Conservation (phyloP, 129 eudicot genomes). For the Centrapalus pauciflorus region DNA sequence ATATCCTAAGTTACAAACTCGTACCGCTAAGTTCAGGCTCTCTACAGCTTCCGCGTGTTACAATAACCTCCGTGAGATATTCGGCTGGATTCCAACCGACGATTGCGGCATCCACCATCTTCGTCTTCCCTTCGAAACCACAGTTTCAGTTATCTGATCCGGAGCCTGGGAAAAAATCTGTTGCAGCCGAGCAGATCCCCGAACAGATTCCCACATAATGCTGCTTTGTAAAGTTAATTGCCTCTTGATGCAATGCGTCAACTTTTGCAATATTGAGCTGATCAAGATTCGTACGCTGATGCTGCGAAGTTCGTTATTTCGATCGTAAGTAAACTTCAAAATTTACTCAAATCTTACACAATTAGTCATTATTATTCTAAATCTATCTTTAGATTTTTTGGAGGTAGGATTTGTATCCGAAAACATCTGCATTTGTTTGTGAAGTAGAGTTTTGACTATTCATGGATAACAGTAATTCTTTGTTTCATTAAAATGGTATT, state of each 20-base stretch:
- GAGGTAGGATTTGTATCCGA: conserved; percentile 10
- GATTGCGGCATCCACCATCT: conserved; percentile 59
- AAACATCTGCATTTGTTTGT: conserved; percentile 19
- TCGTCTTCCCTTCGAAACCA: conserved; percentile 80
- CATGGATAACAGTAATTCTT: conserved; percentile 14
- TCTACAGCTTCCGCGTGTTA: conserved; percentile 76
- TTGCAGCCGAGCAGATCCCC: conserved; percentile 31
- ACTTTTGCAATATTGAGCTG: conserved; percentile 3
- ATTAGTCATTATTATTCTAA: conserved; percentile 11
- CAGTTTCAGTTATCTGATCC: conserved; percentile 35
- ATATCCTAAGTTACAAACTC: conserved; percentile 62
- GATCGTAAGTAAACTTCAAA: neutral
- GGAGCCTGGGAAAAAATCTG: conserved; percentile 22
- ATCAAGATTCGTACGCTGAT: conserved; percentile 4
- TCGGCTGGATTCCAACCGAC: conserved; percentile 81
- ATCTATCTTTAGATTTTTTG: conserved; percentile 17
- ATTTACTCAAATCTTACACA: neutral
- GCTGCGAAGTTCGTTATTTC: neutral
- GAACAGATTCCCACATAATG: conserved; percentile 22
- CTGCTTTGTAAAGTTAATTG: neutral
- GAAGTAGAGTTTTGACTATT: conserved; percentile 11
- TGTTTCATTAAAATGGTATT: too few species aligned
- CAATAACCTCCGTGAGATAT: conserved; percentile 65
- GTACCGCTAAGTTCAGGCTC: conserved; percentile 73
- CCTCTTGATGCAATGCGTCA: neutral